phyloP scores from a whole-genome alignment of 1,139 yeast species.

The Protomyces gravidus region DNA sequence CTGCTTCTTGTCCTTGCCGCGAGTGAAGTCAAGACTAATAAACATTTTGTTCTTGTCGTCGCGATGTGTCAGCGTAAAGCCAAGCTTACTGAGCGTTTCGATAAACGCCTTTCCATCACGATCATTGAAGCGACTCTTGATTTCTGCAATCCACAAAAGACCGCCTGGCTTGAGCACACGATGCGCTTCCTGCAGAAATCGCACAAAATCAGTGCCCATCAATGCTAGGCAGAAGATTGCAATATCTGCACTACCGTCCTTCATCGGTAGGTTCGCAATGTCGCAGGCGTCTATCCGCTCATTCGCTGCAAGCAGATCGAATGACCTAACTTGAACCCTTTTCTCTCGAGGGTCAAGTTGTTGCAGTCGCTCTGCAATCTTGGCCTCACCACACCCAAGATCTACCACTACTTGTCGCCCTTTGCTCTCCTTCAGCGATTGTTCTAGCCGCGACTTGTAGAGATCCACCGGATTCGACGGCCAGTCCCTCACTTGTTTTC shows the following conservation, averaged over 20 bases:
- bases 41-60: conserved; percentile 91
- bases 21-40: conserved; percentile 79
- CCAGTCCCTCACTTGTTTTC: conserved; percentile 93
- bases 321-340: conserved; percentile 67
- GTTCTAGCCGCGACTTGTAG: conserved; percentile 66
- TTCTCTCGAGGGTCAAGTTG: conserved; percentile 41
- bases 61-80: conserved; percentile 82
- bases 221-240: conserved; percentile 88
- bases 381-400: conserved; percentile 99
- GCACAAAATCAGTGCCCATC: conserved; percentile 95
- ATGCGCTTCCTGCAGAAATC: conserved; percentile 83
- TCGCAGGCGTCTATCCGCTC: conserved; percentile 92
- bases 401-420: conserved; percentile 58
- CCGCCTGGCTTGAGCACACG: conserved; percentile 84
- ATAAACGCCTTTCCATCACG: conserved; percentile 62
- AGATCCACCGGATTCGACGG: conserved; percentile 96
- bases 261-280: conserved; percentile 80
- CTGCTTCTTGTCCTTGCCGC: conserved; percentile 48
- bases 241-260: conserved; percentile 69
- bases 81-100: conserved; percentile 66
- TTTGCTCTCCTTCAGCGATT: conserved; percentile 40
- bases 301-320: conserved; percentile 82
- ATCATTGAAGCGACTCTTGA: conserved; percentile 81
- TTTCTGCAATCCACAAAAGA: conserved; percentile 95
- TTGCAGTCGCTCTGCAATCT: conserved; percentile 45